Conservation (phyloP, 257 asterid genomes). For the Solanum ossicruentum region DNA sequence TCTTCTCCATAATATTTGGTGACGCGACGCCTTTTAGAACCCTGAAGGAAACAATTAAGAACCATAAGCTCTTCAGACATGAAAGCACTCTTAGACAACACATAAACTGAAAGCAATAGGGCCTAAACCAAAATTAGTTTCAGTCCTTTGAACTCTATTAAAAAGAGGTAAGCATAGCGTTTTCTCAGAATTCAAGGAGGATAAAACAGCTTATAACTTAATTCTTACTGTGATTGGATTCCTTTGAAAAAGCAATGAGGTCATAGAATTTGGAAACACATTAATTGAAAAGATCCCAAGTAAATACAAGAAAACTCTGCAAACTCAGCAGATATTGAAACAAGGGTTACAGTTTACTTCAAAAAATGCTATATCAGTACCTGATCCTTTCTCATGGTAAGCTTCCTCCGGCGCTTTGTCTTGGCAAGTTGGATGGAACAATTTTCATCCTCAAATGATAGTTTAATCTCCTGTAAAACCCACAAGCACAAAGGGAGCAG, state of each 20-base stretch:
- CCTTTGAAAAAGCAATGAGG: neutral
- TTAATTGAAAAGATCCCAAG: neutral
- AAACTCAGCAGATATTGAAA: neutral
- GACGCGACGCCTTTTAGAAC: constrained; percentile 1
- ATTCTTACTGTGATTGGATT: neutral
- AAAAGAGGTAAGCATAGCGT: neutral
- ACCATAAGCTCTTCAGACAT: neutral
- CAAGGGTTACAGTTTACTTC: neutral
- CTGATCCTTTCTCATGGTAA: constrained; percentile 16
- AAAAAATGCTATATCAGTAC: constrained; percentile 7
- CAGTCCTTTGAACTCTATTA: neutral
- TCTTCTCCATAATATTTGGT: constrained; percentile 27
- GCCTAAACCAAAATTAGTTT: neutral
- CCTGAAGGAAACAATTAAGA: constrained; percentile 14
- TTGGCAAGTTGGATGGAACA: neutral
- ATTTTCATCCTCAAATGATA: neutral
- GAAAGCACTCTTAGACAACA: neutral
- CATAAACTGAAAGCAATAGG: neutral
- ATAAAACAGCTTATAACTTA: neutral
- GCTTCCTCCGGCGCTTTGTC: constrained; percentile 9
- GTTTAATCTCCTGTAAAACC: neutral
- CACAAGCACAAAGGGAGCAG: neutral
- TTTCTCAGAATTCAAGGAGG: neutral
- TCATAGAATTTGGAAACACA: neutral
- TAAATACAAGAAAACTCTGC: neutral